Base-by-base conservation (phyloP, 768 basidiomycete species). In the Pilatotrama ljubarskyi region DNA sequence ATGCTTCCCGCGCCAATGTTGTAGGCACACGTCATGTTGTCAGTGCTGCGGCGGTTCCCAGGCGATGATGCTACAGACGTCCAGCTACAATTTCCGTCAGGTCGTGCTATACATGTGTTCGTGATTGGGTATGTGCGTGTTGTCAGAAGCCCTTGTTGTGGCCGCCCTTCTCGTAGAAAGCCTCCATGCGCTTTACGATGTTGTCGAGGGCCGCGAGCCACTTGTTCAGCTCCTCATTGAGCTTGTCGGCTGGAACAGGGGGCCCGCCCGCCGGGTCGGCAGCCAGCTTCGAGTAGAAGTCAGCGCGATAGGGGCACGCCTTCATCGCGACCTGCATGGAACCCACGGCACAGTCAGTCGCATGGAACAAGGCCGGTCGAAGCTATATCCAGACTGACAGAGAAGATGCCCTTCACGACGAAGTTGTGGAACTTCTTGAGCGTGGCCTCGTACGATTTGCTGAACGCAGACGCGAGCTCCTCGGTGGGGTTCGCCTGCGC, bases 381-480 rank as follows among this genome's bases (percentile, higher is more conserved):
- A 20, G 32, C 26, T 48, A 54, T 20, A 52, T 32, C 13, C 29
- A 51, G 46, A 78, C 84, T 59, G 61, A 86, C 85, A 10, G 76
- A 66, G 72, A 87, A 87, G 58, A 84, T 62, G 41, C 78, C 78
- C 64, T 78, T 74, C 41, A 85, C 78, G 65, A 88, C 83, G 64
- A 95, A 87, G 70, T 84, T 89, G 74, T 99, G 96, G 75, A 87
- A 86, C 68, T 87, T 80, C 77, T 88, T 95, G 71, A 99, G 78
- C 14, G 91, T 95, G 10, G 64, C 79, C 20, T 87, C 88, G 72
- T 99, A 99, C 0, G 91, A 83, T 44, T 85, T 84, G 26, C 77
- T 85, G 74, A 99, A 99, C 18, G 90, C 90, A 0, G 64, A 75
- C 2, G 84, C 67, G 14, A 99, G 84, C 70, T 94, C 90, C 47